phyloP scores from a whole-genome alignment of 768 basidiomycete species.

The Leucocoprinus leucothites region DNA sequence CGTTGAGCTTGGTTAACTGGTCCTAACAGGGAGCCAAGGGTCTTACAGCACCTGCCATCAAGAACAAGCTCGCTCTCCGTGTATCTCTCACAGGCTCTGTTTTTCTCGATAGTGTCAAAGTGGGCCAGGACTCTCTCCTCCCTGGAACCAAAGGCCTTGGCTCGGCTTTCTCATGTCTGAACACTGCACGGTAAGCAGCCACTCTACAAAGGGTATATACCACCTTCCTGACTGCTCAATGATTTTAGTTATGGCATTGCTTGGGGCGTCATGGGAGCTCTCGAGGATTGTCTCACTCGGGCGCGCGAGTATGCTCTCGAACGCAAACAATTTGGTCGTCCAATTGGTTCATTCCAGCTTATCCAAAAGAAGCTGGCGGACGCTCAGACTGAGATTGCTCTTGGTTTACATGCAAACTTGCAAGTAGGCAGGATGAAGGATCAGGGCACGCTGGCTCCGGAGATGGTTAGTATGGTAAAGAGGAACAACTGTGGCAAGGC shows the following conservation, averaged over 20 bases:
- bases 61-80: constrained; percentile 90
- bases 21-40: constrained; percentile 68
- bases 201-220: constrained; percentile 4
- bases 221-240: constrained; percentile 1
- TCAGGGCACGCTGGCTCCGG: constrained; percentile 63
- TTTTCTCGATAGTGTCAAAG: constrained; percentile 88
- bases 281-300: constrained; percentile 84
- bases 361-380: constrained; percentile 97
- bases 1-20: background rate
- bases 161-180: constrained; percentile 89
- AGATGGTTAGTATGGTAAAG: constrained; percentile 95
- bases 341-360: constrained; percentile 94
- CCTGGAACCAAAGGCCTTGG: constrained; percentile 76
- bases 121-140: constrained; percentile 71
- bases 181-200: constrained; percentile 67
- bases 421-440: constrained; percentile 91
- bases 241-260: constrained; percentile 72
- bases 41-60: constrained; percentile 81
- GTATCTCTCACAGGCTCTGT: constrained; percentile 83
- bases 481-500: constrained; percentile 96
- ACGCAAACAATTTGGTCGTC: constrained; percentile 84
- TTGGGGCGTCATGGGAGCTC: constrained; percentile 94
- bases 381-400: constrained; percentile 80
- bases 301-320: constrained; percentile 86
- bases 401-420: constrained; percentile 73